Evolutionary conservation across 352 stramenopile genomes (phyloP), one percentile per base, ranked within the genome.

Genomic region (Globisporangium heterothallicum): DNA sequence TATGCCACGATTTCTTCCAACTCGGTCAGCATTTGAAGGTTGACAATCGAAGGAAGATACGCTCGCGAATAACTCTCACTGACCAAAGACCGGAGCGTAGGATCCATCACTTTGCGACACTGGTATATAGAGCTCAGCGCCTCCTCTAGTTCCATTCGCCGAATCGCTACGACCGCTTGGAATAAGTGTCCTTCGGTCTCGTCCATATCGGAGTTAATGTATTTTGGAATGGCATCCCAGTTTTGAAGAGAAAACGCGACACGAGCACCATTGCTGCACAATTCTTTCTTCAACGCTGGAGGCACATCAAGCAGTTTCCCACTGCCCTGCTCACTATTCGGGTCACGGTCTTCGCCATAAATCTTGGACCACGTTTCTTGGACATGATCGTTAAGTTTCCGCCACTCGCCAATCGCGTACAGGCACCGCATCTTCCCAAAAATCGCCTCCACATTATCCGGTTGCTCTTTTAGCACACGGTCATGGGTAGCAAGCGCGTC

Each of bases 351-450:
- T 12, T 88, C 75, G 10, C 78, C 78, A 22, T 92, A 92, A 52
- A 94, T 90, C 66, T 94, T 92, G 8, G 77, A 64, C 84, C 84
- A 94, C 14, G 80, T 92, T 24, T 89, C 72, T 24, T 88, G 53
- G 1, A 97, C 93, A 61, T 99, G 82, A 42, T 97, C 84, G 18
- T 98, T 88, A 12, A 99, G 80, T 51, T 93, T 86, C n/a, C 88
- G 71, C 96, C 97, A 99, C 55, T 99, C 90, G 9, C 97, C 97
- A 41, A 98, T 86, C 4, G 97, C 96, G 69, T 98, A 97, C n/a
- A 99, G 73, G 68, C 97, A 99, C 21, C 97, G 88, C 86, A 99
- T 98, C 58, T 97, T 98, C 36, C 97, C 97, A 34, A 99, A 87
- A 47, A 99, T 95, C 14, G 95, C 85, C 64, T 98, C 89, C n/a